phyloP scores from a whole-genome alignment of 2,329 filamentous ascomycete genomes.

The Trichoderma oligosporum region DNA sequence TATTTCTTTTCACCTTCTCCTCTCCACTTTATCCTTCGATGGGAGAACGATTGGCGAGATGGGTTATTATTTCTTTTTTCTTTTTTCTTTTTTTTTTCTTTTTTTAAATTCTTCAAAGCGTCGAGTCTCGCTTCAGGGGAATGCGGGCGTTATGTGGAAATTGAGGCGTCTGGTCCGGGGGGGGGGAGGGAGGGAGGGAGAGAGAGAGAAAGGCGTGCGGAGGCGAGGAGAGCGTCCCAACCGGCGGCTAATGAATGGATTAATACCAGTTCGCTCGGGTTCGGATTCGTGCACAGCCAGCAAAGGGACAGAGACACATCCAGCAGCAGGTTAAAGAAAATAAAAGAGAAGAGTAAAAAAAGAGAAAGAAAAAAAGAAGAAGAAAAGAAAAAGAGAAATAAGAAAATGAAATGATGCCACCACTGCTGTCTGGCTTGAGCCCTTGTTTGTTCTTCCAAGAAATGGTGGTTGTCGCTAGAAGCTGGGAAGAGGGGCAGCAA shows the following conservation, averaged over 20 bases:
- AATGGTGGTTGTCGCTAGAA: background rate
- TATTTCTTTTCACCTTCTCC: background rate
- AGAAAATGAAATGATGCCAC: background rate
- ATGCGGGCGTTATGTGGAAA: constrained; percentile 4
- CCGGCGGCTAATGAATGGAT: constrained; percentile 11
- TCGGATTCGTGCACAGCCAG: constrained; percentile 1
- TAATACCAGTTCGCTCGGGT: constrained; percentile 6
- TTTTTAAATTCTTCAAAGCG: background rate
- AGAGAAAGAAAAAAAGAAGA: background rate
- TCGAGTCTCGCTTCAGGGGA: constrained; percentile 1
- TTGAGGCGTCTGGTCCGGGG: background rate
- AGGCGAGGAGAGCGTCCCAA: constrained; percentile 14
- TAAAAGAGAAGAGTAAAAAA: background rate
- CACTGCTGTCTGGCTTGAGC: background rate
- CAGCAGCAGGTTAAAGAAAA: no score
- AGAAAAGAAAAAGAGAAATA: background rate
- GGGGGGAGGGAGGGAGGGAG: background rate
- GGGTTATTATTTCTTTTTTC: background rate
- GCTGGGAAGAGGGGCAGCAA: constrained; percentile 13
- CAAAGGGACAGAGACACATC: background rate
- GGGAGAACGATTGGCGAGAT: background rate
- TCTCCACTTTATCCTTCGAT: background rate
- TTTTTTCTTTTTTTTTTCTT: background rate
- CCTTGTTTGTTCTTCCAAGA: background rate
- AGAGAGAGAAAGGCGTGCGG: constrained; percentile 2